phyloP scores from a whole-genome alignment of 2,329 filamentous ascomycete genomes.

The Exophiala mesophila region DNA sequence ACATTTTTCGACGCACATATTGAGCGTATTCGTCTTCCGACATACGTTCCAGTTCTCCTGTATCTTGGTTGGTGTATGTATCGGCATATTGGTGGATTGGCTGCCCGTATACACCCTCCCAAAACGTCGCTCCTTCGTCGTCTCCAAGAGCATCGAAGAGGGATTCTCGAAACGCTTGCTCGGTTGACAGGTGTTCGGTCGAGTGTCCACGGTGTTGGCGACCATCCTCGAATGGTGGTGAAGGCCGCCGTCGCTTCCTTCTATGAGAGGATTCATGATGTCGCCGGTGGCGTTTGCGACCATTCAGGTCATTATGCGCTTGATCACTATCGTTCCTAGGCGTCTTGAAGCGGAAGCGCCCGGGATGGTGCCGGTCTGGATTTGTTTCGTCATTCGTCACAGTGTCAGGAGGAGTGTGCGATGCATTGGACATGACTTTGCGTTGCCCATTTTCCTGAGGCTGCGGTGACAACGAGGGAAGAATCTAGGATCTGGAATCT shows the following conservation, averaged over 20 bases:
- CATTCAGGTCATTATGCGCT: conserved; percentile 5
- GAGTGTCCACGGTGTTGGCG: conserved; percentile 3
- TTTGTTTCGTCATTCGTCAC: too few species aligned
- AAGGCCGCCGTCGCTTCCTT: conserved; percentile 28
- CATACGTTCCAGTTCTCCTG: conserved; percentile 71
- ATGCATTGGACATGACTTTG: too few species aligned
- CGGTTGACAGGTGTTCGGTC: conserved; percentile 52
- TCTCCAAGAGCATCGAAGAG: conserved; percentile 96
- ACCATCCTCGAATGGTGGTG: conserved; percentile 12
- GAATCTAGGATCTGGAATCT: too few species aligned
- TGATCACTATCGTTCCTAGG: conserved; percentile 4
- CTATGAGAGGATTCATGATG: conserved; percentile 24
- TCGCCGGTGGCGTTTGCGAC: conserved; percentile 24
- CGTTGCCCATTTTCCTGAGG: too few species aligned
- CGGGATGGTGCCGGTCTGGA: conserved; percentile 7
- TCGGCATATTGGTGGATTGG: conserved; percentile 77
- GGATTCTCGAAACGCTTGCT: conserved; percentile 81
- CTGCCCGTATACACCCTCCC: conserved; percentile 94
- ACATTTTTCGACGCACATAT: conserved; percentile 85
- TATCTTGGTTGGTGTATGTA: conserved; percentile 43
- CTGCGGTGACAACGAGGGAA: too few species aligned
- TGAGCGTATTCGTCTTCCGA: conserved; percentile 85
- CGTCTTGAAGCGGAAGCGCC: conserved; percentile 25
- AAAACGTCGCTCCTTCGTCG: conserved; percentile 91
- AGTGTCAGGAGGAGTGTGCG: too few species aligned